phyloP scores from a whole-genome alignment of 2,329 filamentous ascomycete genomes.

The Monascus ruber region DNA sequence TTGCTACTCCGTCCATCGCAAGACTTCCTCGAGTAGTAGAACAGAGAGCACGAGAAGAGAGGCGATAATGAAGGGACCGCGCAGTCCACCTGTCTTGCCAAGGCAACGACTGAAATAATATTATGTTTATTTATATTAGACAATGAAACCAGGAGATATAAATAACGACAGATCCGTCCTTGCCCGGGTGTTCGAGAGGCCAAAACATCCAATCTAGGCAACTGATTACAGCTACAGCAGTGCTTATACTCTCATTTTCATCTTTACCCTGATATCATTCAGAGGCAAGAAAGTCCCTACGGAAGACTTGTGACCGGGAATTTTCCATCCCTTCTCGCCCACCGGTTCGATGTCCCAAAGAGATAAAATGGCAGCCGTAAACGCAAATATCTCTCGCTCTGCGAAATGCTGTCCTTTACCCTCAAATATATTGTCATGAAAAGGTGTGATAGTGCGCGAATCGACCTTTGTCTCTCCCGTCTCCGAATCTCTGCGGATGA shows the following conservation, averaged over 20 bases:
- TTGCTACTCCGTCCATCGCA: no score
- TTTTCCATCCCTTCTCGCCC: conserved; percentile 34
- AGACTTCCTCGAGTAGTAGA: no score
- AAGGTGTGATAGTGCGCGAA: conserved; percentile 35
- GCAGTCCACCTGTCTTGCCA: no score
- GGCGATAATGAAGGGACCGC: no score
- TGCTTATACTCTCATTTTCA: conserved; percentile 32
- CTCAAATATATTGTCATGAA: conserved; percentile 38
- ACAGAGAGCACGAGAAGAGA: no score
- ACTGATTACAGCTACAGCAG: not conserved
- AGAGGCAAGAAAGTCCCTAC: conserved; percentile 41
- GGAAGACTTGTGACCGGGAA: conserved; percentile 40
- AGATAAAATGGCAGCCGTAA: conserved; percentile 41
- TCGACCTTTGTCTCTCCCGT: conserved; percentile 25
- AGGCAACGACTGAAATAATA: no score
- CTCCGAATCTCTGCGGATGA: conserved; percentile 32
- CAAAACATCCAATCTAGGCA: not conserved
- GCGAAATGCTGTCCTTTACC: conserved; percentile 42
- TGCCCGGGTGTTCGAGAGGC: no score
- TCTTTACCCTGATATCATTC: conserved; percentile 43
- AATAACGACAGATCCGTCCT: no score
- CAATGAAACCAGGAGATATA: no score
- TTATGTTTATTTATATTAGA: no score
- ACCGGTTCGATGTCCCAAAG: conserved; percentile 46
- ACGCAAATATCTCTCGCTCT: conserved; percentile 39